Evolutionary conservation across 495 filamentous ascomycete species (phyloP).

Genomic region (Neurospora sublineolata): DNA sequence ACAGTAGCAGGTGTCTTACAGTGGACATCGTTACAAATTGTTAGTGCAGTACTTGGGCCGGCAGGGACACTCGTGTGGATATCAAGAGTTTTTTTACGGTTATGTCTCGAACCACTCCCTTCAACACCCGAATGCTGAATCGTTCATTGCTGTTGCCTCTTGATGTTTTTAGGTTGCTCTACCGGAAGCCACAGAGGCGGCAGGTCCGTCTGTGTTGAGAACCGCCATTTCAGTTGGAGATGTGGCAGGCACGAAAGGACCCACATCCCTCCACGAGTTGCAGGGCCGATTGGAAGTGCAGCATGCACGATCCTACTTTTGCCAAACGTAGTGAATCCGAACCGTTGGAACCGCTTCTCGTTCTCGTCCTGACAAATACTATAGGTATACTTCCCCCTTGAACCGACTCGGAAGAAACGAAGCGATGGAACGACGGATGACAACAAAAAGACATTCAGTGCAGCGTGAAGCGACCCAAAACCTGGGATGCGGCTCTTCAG

Average conservation of each 20-base stretch:
- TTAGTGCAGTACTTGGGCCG: neutral
- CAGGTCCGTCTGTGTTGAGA: neutral
- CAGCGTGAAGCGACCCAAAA: neutral
- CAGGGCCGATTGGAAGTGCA: neutral
- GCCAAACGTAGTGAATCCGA: no score
- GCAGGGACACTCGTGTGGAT: neutral
- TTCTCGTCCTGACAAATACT: no score
- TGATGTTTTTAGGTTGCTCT: neutral
- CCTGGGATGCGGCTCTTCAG: neutral
- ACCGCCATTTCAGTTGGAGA: neutral
- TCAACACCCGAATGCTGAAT: neutral
- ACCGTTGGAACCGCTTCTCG: no score
- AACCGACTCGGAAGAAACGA: neutral
- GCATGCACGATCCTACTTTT: neutral
- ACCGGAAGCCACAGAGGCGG: neutral
- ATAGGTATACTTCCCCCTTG: neutral
- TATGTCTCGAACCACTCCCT: neutral
- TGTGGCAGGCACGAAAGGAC: neutral
- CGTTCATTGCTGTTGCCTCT: neutral
- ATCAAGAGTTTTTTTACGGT: no score
- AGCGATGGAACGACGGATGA: neutral
- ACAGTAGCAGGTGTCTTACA: neutral
- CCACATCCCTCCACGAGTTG: neutral
- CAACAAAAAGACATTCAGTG: neutral
- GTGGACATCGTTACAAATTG: neutral